These are phyloP conservation scores for Metschnikowia continentalis DNA, from an alignment of 805 yeast genomes.

Conservation along the genomic window DNA sequence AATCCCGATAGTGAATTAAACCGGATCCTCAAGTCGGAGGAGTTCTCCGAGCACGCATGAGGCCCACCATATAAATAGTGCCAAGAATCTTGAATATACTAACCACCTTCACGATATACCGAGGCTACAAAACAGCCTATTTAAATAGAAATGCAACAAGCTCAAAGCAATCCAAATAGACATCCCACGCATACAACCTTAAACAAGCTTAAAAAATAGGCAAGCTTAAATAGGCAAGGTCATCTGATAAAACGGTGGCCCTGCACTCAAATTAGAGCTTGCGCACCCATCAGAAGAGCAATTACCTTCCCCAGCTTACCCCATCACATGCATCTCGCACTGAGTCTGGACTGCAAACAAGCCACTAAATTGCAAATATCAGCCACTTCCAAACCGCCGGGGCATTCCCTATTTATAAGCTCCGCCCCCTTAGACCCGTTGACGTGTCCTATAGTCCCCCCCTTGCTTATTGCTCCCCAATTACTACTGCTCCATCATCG, in stretches of 20 bases:
- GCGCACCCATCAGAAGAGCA: conserved; percentile 1
- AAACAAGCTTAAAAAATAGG: not conserved
- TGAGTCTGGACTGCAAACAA: not conserved
- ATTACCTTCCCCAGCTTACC: not conserved
- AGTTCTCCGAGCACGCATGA: conserved; percentile 8
- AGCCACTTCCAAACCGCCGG: not conserved
- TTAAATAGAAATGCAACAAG: too few species aligned
- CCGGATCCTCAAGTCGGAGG: conserved; percentile 33
- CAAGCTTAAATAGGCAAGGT: not conserved
- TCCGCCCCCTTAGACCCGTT: not conserved
- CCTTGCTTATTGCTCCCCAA: not conserved
- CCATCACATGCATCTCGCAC: conserved; percentile 4
- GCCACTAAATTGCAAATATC: not conserved
- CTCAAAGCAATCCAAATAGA: too few species aligned
- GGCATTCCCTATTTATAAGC: not conserved
- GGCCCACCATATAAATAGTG: not conserved
- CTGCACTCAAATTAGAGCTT: not conserved
- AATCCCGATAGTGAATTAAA: conserved; percentile 45
- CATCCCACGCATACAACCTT: not conserved
- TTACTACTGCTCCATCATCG: not conserved
- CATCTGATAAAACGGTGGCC: not conserved
- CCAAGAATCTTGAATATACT: not conserved
- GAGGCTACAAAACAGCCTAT: not conserved
- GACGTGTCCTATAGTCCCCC: not conserved
- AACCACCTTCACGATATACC: not conserved